Base-by-base conservation (phyloP, 306 rosid genomes). In the Vigna reflexopilosa region DNA sequence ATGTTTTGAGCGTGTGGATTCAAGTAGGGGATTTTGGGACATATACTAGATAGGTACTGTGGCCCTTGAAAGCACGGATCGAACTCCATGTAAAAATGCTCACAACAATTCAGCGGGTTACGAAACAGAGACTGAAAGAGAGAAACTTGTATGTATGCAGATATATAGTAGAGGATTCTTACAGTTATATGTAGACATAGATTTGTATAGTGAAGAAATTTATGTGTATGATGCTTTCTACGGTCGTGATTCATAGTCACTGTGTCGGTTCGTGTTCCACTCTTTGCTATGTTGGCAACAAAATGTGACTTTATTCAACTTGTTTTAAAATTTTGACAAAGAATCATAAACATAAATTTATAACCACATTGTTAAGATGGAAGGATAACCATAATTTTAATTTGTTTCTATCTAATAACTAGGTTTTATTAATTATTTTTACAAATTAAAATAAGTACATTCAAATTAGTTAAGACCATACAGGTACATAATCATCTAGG, bases 261-360 rank as follows among this genome's bases (percentile, higher is more conserved):
- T 65, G 68, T 81, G 91, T 67, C 89, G 58, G 36, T 88, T 82
- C 73, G 80, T 52, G 76, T 92, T 85, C 83, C 20, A 14, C 28
- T 42, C 3, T 63, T 34, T 62, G 2, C 16, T 24, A 22, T 10
- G 3, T 7, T 1, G 36, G 15, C 34, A 63, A 63, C 8, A 63
- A 63, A 34, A 7, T 1, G 5, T 1, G 47, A 20, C 2, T 32
- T 30, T 28, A 4, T 15, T 61, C 7, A 0, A 0, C 17, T 15
- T 7, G 9, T 59, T 22, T 13, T 24, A 34, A 42, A 9, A 42
- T 42, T 42, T 42, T 42, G 3, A 42, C 47, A 28, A 28, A 1
- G 40, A 54, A 54, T 26, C 36, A 28, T 14, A 30, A 61, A 20
- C 13, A 19, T 11, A 8, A 3, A 9, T 20, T 55, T 55, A 20